A percentile compares a stretch with the other conserved stretches of the same genome.
Conservation (phyloP, 805 yeast species). For the Ogataea ganodermae region DNA sequence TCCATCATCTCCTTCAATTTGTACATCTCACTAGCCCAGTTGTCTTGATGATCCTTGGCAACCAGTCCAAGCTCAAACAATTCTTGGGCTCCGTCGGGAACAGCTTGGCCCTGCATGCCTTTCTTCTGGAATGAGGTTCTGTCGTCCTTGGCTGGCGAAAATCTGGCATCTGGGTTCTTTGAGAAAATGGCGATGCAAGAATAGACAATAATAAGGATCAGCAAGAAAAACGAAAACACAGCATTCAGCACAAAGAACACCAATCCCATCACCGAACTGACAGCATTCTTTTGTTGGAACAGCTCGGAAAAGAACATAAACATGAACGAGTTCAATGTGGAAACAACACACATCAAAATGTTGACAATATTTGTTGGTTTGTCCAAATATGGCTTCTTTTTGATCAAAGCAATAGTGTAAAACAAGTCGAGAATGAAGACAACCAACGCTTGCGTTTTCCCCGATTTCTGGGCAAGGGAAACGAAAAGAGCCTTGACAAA, state of each 20-base stretch:
- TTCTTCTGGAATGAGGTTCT: constrained; percentile 80
- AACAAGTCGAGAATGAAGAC: constrained; percentile 74
- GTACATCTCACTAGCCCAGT: constrained; percentile 73
- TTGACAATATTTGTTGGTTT: constrained; percentile 77
- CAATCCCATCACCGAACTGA: constrained; percentile 88
- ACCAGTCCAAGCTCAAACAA: constrained; percentile 75
- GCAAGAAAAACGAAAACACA: constrained; percentile 75
- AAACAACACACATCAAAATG: constrained; percentile 71
- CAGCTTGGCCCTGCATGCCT: constrained; percentile 18
- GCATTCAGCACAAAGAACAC: constrained; percentile 87
- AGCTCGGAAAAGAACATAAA: constrained; percentile 84
- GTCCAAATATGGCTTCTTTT: constrained; percentile 75
- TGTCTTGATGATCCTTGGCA: constrained; percentile 76
- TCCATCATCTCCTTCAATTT: constrained; percentile 42
- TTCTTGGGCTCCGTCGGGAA: constrained; percentile 44
- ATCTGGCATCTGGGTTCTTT: constrained; percentile 86
- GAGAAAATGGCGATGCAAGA: constrained; percentile 63
- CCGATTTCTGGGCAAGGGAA: constrained; percentile 76
- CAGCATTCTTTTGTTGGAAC: constrained; percentile 78
- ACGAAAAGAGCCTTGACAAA: constrained; percentile 72
- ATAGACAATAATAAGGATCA: constrained; percentile 69
- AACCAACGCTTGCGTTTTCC: constrained; percentile 78
- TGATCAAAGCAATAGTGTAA: constrained; percentile 64
- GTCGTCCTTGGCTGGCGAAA: constrained; percentile 88
- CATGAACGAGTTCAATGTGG: constrained; percentile 76